Evolutionary conservation across 2,329 filamentous ascomycete species (phyloP).

Genomic region (Fusarium virguliforme): DNA sequence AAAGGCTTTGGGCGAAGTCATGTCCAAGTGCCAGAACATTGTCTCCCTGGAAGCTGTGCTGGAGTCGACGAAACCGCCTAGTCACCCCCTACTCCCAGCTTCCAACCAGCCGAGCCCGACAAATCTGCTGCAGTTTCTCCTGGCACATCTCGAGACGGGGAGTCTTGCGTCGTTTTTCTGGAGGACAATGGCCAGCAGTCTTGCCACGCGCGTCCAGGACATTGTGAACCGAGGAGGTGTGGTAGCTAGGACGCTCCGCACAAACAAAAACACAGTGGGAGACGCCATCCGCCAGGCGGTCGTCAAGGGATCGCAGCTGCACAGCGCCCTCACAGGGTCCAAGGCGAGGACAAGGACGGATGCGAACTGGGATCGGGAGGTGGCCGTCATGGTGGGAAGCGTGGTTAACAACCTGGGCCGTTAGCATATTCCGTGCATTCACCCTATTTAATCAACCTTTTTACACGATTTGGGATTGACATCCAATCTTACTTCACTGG

Average conservation of each 20-base stretch:
- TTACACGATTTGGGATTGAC: not conserved
- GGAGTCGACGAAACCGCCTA: slow-evolving; percentile 75
- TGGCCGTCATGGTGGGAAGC: slow-evolving; percentile 93
- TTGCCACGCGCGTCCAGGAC: slow-evolving; percentile 86
- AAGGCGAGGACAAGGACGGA: slow-evolving; percentile 64
- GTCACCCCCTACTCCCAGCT: slow-evolving; percentile 75
- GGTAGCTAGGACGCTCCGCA: slow-evolving; percentile 83
- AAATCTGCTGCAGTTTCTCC: slow-evolving; percentile 79
- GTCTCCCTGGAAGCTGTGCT: slow-evolving; percentile 89
- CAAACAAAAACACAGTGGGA: slow-evolving; percentile 81
- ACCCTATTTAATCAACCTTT: slow-evolving; percentile 4
- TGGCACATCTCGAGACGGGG: slow-evolving; percentile 86
- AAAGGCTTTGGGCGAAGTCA: slow-evolving; percentile 84
- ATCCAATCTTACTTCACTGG: not conserved
- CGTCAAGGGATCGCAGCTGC: slow-evolving; percentile 79
- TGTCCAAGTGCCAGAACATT: slow-evolving; percentile 89
- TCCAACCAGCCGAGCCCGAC: slow-evolving; percentile 55
- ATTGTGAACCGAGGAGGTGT: slow-evolving; percentile 87
- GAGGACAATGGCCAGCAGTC: slow-evolving; percentile 85
- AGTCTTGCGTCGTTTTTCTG: slow-evolving; percentile 94
- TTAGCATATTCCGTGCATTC: slow-evolving; percentile 26
- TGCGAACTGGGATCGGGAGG: slow-evolving; percentile 87
- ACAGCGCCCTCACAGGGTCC: slow-evolving; percentile 65
- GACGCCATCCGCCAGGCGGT: slow-evolving; percentile 89
- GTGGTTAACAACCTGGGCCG: slow-evolving; percentile 74